Conservation (phyloP, 148 eudicot species). For the Beta vulgaris region DNA sequence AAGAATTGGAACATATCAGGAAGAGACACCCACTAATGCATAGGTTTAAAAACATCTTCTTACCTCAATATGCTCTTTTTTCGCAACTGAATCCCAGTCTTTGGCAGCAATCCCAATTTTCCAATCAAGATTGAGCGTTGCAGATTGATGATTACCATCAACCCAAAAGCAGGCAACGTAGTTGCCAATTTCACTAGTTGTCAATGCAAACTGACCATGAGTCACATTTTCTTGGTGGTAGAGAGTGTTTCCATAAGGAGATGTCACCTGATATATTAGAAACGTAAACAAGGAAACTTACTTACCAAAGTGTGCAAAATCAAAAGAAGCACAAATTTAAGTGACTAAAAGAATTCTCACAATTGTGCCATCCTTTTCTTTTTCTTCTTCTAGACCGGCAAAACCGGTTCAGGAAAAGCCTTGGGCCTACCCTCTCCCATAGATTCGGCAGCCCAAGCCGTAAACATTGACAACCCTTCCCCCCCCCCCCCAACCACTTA, state of each 20-base stretch:
- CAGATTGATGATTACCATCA: constrained; percentile 39
- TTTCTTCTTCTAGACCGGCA: no score
- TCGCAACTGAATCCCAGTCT: constrained; percentile 85
- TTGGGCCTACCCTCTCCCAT: no score
- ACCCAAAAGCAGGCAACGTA: constrained; percentile 69
- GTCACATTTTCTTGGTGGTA: constrained; percentile 59
- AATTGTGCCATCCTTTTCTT: no score
- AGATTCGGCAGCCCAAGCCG: no score
- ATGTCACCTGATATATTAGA: constrained; percentile 38
- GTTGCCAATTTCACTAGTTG: constrained; percentile 57
- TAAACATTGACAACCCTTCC: no score
- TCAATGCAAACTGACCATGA: constrained; percentile 69
- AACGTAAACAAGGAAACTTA: background rate
- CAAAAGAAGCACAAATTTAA: no score
- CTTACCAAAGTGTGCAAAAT: no score
- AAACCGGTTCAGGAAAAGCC: no score
- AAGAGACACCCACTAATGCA: background rate
- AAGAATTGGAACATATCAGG: no score
- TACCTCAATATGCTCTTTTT: constrained; percentile 68
- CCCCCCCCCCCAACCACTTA: no score
- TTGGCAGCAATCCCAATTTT: constrained; percentile 66
- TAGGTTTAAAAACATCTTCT: background rate
- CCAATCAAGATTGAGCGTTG: constrained; percentile 69
- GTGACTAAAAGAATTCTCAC: no score
- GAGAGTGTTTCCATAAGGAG: constrained; percentile 62